Conservation (phyloP, 1,139 yeast species). For the Lodderomyces pseudojiufengensis region DNA sequence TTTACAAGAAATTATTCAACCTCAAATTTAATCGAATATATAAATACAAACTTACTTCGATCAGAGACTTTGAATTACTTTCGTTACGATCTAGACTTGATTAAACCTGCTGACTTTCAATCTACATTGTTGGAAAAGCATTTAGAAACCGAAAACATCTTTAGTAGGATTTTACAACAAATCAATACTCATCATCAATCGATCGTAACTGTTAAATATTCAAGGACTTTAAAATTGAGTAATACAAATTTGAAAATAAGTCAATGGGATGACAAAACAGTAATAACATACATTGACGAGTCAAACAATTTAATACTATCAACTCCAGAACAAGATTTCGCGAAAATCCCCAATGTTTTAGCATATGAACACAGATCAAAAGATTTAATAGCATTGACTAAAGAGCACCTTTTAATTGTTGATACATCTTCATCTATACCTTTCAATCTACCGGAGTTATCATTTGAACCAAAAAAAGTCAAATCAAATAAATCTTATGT, state of each 20-base stretch:
- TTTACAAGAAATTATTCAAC: slow-evolving; percentile 7
- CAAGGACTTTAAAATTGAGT: slow-evolving; percentile 6
- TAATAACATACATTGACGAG: slow-evolving; percentile 9
- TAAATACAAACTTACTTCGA: slow-evolving; percentile 25
- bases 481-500: slow-evolving; percentile 19
- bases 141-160: neutral
- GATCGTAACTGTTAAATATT: slow-evolving; percentile 4
- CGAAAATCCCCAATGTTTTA: slow-evolving; percentile 7
- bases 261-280: slow-evolving; percentile 4
- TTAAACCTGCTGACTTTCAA: neutral
- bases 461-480: slow-evolving; percentile 10
- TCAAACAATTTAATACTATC: slow-evolving; percentile 17
- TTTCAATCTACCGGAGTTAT: slow-evolving; percentile 5
- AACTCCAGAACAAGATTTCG: slow-evolving; percentile 5
- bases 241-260: slow-evolving; percentile 4
- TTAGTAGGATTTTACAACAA: neutral
- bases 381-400: slow-evolving; percentile 10
- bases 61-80: slow-evolving; percentile 25
- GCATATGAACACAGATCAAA: slow-evolving; percentile 8
- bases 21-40: slow-evolving; percentile 28
- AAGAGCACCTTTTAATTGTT: slow-evolving; percentile 7
- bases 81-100: slow-evolving; percentile 6
- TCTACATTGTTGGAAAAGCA: no score
- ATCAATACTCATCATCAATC: slow-evolving; percentile 9
- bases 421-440: slow-evolving; percentile 8